These are phyloP conservation scores for Trichosporon sp. DNA, from an alignment of 1,284 basidiomycete species.

Conservation along the genomic window DNA sequence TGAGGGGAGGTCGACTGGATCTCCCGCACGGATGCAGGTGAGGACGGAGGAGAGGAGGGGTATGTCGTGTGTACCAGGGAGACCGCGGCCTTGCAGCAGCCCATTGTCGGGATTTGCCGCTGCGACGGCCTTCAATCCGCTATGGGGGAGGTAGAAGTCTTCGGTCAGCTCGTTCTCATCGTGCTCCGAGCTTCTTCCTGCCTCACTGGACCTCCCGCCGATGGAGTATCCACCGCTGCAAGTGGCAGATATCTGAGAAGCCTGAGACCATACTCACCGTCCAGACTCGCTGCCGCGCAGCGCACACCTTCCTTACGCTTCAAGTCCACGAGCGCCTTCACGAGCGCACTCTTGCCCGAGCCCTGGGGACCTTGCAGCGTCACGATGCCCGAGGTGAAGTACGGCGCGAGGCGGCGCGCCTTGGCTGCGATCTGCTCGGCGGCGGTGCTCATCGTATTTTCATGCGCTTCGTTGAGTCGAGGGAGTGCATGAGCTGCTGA, in stretches of 20 bases:
- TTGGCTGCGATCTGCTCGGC: slow-evolving; percentile 8
- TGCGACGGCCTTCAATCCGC: slow-evolving; percentile 40
- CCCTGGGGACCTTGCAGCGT: slow-evolving; percentile 36
- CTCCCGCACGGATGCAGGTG: not conserved
- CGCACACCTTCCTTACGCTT: slow-evolving; percentile 22
- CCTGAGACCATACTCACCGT: slow-evolving; percentile 25
- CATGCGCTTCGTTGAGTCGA: too few species aligned
- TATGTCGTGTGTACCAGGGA: slow-evolving; percentile 53
- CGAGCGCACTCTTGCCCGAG: slow-evolving; percentile 35
- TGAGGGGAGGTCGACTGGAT: slow-evolving; percentile 17
- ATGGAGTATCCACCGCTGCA: too few species aligned
- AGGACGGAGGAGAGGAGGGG: slow-evolving; percentile 17
- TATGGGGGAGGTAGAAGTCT: slow-evolving; percentile 50
- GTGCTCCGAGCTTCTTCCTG: too few species aligned
- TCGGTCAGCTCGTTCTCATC: slow-evolving; percentile 12
- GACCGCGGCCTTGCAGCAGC: slow-evolving; percentile 51
- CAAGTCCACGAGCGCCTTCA: slow-evolving; percentile 26
- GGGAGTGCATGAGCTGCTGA: too few species aligned
- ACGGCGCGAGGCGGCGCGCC: slow-evolving; percentile 6
- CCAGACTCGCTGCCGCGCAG: slow-evolving; percentile 34
- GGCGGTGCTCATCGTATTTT: not conserved
- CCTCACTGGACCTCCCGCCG: too few species aligned
- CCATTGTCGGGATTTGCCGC: slow-evolving; percentile 41
- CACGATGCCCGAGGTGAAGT: slow-evolving; percentile 22
- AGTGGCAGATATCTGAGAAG: too few species aligned